Base-by-base conservation (phyloP, 805 yeast genomes). In the Groenewaldozyma tartarivorans region DNA sequence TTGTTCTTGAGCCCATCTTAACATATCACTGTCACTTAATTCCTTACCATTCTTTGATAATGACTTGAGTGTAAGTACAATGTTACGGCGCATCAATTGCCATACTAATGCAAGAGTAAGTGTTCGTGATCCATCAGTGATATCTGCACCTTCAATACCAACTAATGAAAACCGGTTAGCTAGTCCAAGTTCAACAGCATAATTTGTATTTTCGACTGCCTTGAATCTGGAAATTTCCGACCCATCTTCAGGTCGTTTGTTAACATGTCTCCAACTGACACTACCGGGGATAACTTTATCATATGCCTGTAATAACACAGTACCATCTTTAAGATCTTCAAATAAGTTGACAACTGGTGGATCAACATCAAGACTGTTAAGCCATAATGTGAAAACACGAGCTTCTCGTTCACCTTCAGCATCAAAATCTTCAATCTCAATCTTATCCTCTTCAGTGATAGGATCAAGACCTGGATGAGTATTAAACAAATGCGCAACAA, bases 391-490 rank as follows among this genome's bases (percentile, higher is more conserved):
- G 66, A 92, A 92, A 9, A 92, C 98, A 62, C 98, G 77, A 2
- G 98, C 98, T 67, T 92, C 98, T 67, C 98, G 83, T 67, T 92
- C 98, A 48, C 98, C 98, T 66, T 92, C 98, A 20, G 98, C 98
- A 60, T 92, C 98, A 56, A 92, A 92, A 52, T 86, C 97, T 67
- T 92, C 98, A 52, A 92, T 85, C 59, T 88, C 97, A 21, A 92
- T 84, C 53, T 79, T 81, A 61, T 90, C 96, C 64, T 88, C 97
- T 48, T 62, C 67, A 57, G 85, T 94, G 49, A 90, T 75, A 44
- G 97, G 97, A 46, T 88, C 97, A 49, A 92, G 73, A 38, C 98
- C 97, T 37, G 98, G 98, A 58, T 85, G 79, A 4, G 95, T 90
- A 68, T 92, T 92, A 72, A 92, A 92, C 59, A 92, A 69, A 60